Conservation (phyloP, 148 eudicot species). For the Rhododendron williamsianum region DNA sequence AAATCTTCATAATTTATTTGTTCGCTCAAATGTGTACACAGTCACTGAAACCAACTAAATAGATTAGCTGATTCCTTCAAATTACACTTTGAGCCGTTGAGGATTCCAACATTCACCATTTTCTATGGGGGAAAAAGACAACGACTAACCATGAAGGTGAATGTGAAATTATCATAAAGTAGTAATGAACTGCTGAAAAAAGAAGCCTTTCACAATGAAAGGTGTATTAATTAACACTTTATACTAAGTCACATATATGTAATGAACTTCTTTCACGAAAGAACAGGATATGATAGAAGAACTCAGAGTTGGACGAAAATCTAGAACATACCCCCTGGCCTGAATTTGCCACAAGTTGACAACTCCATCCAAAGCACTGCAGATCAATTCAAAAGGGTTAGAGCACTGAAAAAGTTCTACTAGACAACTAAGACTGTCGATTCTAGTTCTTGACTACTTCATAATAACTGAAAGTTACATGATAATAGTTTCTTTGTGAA, state of each 20-base stretch:
- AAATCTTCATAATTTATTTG: not conserved
- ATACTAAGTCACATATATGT: not conserved
- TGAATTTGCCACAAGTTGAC: slow-evolving; percentile 89
- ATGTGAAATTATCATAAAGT: not conserved
- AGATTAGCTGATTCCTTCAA: not conserved
- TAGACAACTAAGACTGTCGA: not conserved
- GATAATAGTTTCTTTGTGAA: not conserved
- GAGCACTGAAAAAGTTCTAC: not conserved
- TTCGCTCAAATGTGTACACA: not conserved
- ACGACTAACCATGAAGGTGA: not conserved
- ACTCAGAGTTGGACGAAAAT: slow-evolving; percentile 5
- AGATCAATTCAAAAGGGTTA: slow-evolving; percentile 18
- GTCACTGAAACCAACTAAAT: not conserved
- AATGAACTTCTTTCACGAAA: not conserved
- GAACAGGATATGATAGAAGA: not conserved
- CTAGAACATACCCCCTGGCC: slow-evolving; percentile 57
- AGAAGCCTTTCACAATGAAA: not conserved
- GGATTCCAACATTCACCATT: not conserved
- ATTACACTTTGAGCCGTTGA: not conserved
- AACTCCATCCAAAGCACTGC: slow-evolving; percentile 92
- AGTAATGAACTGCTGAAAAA: not conserved
- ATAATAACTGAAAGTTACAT: not conserved
- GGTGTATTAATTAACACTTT: not conserved
- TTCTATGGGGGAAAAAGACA: not conserved
- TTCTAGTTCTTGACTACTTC: slow-evolving; percentile 2